Evolutionary conservation across 2,329 filamentous ascomycete species (phyloP).

Genomic region (Herpotrichia juniperi): DNA sequence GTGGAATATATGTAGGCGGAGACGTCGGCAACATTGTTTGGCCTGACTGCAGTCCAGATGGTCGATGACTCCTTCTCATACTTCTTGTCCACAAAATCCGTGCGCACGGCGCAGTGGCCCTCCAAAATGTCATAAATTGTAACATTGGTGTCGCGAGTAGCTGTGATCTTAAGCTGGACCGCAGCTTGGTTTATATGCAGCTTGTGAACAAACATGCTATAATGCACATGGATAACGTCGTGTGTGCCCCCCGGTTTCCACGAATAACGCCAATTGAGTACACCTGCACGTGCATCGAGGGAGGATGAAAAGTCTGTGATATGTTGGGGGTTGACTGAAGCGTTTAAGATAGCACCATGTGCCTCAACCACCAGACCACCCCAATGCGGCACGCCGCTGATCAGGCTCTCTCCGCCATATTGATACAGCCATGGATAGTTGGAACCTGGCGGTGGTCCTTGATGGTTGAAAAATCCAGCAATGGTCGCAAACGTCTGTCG

Average conservation of each 20-base stretch:
- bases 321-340: conserved; percentile 63
- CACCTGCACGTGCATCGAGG: conserved; percentile 67
- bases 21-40: conserved; percentile 65
- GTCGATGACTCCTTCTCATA: conserved; percentile 56
- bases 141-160: conserved; percentile 59
- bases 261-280: conserved; percentile 68
- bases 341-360: conserved; percentile 62
- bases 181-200: conserved; percentile 66
- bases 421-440: conserved; percentile 74
- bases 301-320: conserved; percentile 67
- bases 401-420: conserved; percentile 73
- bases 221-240: conserved; percentile 64
- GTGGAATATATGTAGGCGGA: conserved; percentile 66
- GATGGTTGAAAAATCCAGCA: conserved; percentile 69
- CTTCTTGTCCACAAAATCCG: conserved; percentile 63
- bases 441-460: conserved; percentile 62
- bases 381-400: conserved; percentile 74
- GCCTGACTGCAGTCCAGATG: conserved; percentile 71
- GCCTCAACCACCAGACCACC: conserved; percentile 64
- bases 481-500: conserved; percentile 72
- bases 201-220: conserved; percentile 70
- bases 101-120: conserved; percentile 70
- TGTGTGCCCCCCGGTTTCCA: conserved; percentile 63
- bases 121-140: conserved; percentile 71
- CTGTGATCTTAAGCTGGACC: conserved; percentile 64